These are phyloP conservation scores for Tilletiaria anomala DNA, from an alignment of 1,284 basidiomycete genomes.

Conservation along the genomic window DNA sequence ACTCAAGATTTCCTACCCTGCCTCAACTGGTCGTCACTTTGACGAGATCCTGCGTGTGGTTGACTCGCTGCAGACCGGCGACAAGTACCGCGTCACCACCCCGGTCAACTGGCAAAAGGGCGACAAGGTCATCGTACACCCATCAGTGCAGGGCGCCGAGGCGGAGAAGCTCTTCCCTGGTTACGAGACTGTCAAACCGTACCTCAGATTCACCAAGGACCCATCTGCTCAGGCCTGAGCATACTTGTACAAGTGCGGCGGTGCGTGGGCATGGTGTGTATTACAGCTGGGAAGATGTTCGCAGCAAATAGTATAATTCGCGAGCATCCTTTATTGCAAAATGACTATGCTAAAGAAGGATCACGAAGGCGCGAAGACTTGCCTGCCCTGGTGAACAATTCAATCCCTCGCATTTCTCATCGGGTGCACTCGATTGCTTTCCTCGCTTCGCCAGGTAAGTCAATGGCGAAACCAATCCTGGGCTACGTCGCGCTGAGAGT, in stretches of 20 bases:
- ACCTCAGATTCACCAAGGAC: slow-evolving; percentile 44
- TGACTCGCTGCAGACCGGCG: slow-evolving; percentile 79
- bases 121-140: slow-evolving; percentile 87
- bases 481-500: too few species aligned
- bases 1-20: slow-evolving; percentile 64
- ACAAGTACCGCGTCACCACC: slow-evolving; percentile 57
- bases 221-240: slow-evolving; percentile 10
- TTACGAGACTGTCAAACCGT: slow-evolving; percentile 45
- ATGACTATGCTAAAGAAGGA: too few species aligned
- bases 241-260: background rate
- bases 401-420: too few species aligned
- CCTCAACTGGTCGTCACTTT: slow-evolving; percentile 46
- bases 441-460: too few species aligned
- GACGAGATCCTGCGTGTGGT: slow-evolving; percentile 73
- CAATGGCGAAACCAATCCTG: too few species aligned
- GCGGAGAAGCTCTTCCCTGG: slow-evolving; percentile 72
- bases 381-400: too few species aligned
- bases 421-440: too few species aligned
- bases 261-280: slow-evolving; percentile 5
- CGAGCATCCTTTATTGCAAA: too few species aligned
- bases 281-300: too few species aligned
- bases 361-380: too few species aligned
- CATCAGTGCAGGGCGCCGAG: slow-evolving; percentile 69
- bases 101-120: slow-evolving; percentile 91
- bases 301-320: too few species aligned